Percentiles rank a stretch among this genome's conserved stretches.
phyloP scores from a whole-genome alignment of 2,329 filamentous ascomycete species.

The Metarhizium robertsii region DNA sequence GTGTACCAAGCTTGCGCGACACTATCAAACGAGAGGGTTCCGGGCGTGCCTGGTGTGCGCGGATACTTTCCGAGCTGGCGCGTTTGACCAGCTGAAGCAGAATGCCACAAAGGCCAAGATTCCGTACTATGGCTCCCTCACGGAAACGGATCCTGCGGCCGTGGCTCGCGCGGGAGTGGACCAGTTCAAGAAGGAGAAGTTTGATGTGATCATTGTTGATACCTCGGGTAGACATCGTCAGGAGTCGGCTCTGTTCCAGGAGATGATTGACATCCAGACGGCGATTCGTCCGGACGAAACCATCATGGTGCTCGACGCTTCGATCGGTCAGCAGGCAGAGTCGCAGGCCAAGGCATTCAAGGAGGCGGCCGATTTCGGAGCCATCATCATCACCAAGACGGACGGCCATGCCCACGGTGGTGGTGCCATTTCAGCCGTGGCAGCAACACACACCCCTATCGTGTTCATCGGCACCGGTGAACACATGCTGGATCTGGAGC shows the following conservation, averaged over 20 bases:
- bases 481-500: slow-evolving; percentile 90
- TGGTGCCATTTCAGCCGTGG: slow-evolving; percentile 94
- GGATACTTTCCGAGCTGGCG: slow-evolving; percentile 96
- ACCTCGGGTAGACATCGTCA: slow-evolving; percentile 92
- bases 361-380: slow-evolving; percentile 90
- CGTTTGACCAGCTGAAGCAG: slow-evolving; percentile 97
- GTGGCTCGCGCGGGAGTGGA: slow-evolving; percentile 94
- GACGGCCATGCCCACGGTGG: slow-evolving; percentile 92
- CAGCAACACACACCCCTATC: slow-evolving; percentile 91
- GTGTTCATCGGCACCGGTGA: slow-evolving; percentile 97
- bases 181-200: slow-evolving; percentile 97
- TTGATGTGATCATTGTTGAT: slow-evolving; percentile 98
- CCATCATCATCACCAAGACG: slow-evolving; percentile 98
- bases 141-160: slow-evolving; percentile 88
- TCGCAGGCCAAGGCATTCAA: slow-evolving; percentile 95
- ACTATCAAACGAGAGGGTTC: slow-evolving; percentile 91
- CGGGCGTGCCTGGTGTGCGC: slow-evolving; percentile 91
- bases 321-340: slow-evolving; percentile 93
- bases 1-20: slow-evolving; percentile 90
- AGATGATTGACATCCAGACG: slow-evolving; percentile 94
- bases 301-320: slow-evolving; percentile 95
- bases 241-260: slow-evolving; percentile 88
- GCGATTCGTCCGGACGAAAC: slow-evolving; percentile 92
- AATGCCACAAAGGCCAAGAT: slow-evolving; percentile 99
- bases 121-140: slow-evolving; percentile 93